These are phyloP conservation scores for Vairimorpha necatrix DNA, from an alignment of 371 early-diverging fungal species.

Conservation along the genomic window DNA sequence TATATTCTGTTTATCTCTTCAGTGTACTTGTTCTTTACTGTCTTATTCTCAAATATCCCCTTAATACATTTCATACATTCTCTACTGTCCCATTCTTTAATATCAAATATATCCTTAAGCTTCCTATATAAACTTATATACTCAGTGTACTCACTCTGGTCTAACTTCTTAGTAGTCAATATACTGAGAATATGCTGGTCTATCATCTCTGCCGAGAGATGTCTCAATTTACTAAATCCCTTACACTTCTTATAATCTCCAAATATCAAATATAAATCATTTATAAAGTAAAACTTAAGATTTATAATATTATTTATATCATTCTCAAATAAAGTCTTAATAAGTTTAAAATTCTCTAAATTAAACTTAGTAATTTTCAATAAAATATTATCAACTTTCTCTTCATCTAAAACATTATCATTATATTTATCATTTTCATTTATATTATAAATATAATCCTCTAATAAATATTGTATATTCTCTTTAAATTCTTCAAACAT, in stretches of 20 bases:
- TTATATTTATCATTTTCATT: neutral
- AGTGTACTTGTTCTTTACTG: neutral
- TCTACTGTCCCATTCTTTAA: constrained; percentile 35
- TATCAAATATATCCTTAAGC: constrained; percentile 35
- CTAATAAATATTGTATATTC: constrained; percentile 39
- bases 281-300: constrained; percentile 44
- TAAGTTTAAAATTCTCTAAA: constrained; percentile 41
- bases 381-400: neutral
- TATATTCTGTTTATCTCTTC: neutral
- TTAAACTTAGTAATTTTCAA: constrained; percentile 33
- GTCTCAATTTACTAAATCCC: constrained; percentile 6
- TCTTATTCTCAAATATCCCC: constrained; percentile 41
- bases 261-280: constrained; percentile 18
- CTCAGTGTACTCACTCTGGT: constrained; percentile 35
- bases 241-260: constrained; percentile 42
- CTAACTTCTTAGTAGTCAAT: constrained; percentile 28
- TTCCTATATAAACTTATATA: constrained; percentile 24
- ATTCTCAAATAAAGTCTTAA: constrained; percentile 39
- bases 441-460: constrained; percentile 5
- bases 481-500: constrained; percentile 46
- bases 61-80: constrained; percentile 34
- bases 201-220: constrained; percentile 6
- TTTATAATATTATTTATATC: constrained; percentile 34
- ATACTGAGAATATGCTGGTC: constrained; percentile 50
- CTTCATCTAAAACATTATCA: neutral